phyloP scores from a whole-genome alignment of 768 basidiomycete species.

The Leccinum rimulosum region DNA sequence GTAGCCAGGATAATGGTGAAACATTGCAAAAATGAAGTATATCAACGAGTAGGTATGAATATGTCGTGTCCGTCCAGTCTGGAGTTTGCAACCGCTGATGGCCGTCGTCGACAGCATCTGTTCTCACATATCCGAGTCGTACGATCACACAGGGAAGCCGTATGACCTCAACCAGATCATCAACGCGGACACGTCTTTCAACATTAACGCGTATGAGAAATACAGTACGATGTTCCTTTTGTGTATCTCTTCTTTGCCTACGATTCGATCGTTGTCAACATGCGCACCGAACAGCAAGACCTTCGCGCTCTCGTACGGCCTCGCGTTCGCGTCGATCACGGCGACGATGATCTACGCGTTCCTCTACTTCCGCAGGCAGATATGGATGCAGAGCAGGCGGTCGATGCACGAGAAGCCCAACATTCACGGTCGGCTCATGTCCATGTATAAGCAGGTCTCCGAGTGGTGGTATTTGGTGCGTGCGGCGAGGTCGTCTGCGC shows the following conservation, averaged over 20 bases:
- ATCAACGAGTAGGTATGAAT: slow-evolving; percentile 14
- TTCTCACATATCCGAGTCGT: no score
- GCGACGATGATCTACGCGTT: slow-evolving; percentile 70
- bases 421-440: slow-evolving; percentile 61
- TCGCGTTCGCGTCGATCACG: slow-evolving; percentile 80
- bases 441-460: slow-evolving; percentile 54
- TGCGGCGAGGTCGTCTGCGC: neutral
- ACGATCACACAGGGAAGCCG: no score
- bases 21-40: neutral
- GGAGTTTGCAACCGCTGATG: no score
- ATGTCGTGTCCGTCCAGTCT: neutral
- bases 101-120: no score
- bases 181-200: no score
- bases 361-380: slow-evolving; percentile 77
- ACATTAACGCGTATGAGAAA: no score
- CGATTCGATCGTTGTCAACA: neutral
- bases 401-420: slow-evolving; percentile 66
- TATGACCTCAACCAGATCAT: no score
- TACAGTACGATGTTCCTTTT: neutral
- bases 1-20: neutral
- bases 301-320: slow-evolving; percentile 75
- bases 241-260: neutral
- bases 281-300: slow-evolving; percentile 39
- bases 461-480: slow-evolving; percentile 49
- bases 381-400: slow-evolving; percentile 41